Conservation (phyloP, 202 grass and related monocot genomes). For the Bolboschoenoplectus hybrid region DNA sequence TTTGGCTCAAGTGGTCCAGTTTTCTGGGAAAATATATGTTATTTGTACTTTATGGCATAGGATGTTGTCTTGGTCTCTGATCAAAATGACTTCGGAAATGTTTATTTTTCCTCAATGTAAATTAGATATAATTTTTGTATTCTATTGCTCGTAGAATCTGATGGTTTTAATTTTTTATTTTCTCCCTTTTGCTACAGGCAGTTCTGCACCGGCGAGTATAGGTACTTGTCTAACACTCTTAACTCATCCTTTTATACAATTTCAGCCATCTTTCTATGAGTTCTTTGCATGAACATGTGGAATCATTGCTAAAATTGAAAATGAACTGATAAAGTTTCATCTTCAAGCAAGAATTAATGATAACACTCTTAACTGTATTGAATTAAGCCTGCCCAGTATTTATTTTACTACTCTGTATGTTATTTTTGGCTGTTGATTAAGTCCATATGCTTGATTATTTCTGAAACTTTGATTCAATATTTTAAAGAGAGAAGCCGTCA, state of each 20-base stretch:
- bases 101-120: neutral
- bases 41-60: neutral
- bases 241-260: neutral
- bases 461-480: neutral
- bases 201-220: constrained; percentile 96
- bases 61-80: neutral
- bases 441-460: neutral
- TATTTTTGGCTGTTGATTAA: neutral
- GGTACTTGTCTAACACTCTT: constrained; percentile 42
- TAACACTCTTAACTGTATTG: neutral
- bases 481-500: neutral
- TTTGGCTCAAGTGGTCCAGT: neutral
- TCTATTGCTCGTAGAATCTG: constrained; percentile 41
- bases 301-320: constrained; percentile 28
- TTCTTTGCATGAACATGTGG: neutral
- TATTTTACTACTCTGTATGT: neutral
- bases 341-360: neutral
- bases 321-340: neutral
- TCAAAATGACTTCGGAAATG: neutral
- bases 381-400: neutral
- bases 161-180: constrained; percentile 8
- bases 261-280: neutral
- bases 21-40: neutral
- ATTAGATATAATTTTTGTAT: neutral
- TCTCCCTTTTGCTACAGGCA: constrained; percentile 59